Evolutionary conservation across 305 asterid species (phyloP).

Genomic region (Stenogyne calaminthoides): DNA sequence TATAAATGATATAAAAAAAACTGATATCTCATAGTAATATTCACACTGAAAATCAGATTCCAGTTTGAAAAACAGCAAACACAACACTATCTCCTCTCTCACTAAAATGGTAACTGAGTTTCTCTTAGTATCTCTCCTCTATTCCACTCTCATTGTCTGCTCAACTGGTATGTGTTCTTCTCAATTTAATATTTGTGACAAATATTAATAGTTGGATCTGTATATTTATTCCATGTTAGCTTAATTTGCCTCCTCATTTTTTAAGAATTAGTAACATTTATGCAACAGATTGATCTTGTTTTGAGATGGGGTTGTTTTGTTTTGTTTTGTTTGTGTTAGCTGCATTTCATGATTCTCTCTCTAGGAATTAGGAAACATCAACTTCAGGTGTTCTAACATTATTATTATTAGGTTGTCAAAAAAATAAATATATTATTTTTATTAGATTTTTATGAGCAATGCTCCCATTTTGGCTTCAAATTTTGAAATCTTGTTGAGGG

Average conservation of each 20-base stretch:
- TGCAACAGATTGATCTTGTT: too few species aligned
- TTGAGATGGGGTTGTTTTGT: neutral
- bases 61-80: slow-evolving; percentile 25
- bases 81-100: neutral
- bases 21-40: slow-evolving; percentile 11
- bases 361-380: neutral
- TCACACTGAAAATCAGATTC: slow-evolving; percentile 1
- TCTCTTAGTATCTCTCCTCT: slow-evolving; percentile 39
- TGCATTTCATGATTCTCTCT: neutral
- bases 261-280: neutral
- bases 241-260: neutral
- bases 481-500: neutral
- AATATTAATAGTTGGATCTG: neutral
- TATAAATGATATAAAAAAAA: neutral
- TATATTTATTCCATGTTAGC: neutral
- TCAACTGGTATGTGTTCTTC: slow-evolving; percentile 5
- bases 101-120: slow-evolving; percentile 42
- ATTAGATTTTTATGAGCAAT: neutral
- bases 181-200: neutral
- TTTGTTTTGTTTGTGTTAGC: neutral
- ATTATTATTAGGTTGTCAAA: too few species aligned
- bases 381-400: neutral
- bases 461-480: neutral
- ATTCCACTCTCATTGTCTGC: slow-evolving; percentile 39
- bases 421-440: too few species aligned